Evolutionary conservation across 2,329 filamentous ascomycete species (phyloP).

Genomic region (Fusarium sulawesiense): DNA sequence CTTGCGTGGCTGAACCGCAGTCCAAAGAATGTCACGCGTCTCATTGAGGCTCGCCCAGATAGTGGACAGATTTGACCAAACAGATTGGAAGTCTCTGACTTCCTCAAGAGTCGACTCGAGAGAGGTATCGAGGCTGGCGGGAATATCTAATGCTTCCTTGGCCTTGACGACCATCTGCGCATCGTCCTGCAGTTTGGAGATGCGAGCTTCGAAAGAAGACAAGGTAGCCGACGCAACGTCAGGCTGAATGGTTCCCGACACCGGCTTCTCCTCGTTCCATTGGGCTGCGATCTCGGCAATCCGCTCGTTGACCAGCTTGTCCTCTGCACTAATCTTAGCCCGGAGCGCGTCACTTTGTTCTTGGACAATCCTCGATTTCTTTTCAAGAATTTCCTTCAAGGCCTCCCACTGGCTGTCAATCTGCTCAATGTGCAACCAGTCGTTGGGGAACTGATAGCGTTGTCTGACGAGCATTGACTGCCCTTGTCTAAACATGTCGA

Average conservation of each 20-base stretch:
- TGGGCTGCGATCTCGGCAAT: constrained; percentile 85
- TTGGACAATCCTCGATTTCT: constrained; percentile 94
- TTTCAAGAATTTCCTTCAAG: constrained; percentile 88
- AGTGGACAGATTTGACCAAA: constrained; percentile 94
- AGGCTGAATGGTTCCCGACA: constrained; percentile 92
- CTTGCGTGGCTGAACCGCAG: constrained; percentile 93
- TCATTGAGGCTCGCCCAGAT: constrained; percentile 98
- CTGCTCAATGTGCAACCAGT: constrained; percentile 96
- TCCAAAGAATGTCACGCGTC: constrained; percentile 92
- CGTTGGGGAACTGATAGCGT: constrained; percentile 90
- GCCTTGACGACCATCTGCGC: constrained; percentile 95
- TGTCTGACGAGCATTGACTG: constrained; percentile 92
- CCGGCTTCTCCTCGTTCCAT: constrained; percentile 97
- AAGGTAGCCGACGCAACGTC: constrained; percentile 88
- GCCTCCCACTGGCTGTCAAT: constrained; percentile 96
- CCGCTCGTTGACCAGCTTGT: constrained; percentile 89
- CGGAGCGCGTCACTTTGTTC: constrained; percentile 95
- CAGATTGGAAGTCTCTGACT: constrained; percentile 98
- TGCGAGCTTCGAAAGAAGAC: constrained; percentile 82
- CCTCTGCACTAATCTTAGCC: constrained; percentile 94
- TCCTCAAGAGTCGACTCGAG: constrained; percentile 91
- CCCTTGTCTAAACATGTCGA: constrained; percentile 95
- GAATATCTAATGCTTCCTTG: constrained; percentile 94
- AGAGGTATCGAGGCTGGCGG: constrained; percentile 81
- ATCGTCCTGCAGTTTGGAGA: constrained; percentile 87